Evolutionary conservation across 2,329 filamentous ascomycete species (phyloP), one percentile per base, ranked within the genome.

Genomic region (Fusarium irregulare): DNA sequence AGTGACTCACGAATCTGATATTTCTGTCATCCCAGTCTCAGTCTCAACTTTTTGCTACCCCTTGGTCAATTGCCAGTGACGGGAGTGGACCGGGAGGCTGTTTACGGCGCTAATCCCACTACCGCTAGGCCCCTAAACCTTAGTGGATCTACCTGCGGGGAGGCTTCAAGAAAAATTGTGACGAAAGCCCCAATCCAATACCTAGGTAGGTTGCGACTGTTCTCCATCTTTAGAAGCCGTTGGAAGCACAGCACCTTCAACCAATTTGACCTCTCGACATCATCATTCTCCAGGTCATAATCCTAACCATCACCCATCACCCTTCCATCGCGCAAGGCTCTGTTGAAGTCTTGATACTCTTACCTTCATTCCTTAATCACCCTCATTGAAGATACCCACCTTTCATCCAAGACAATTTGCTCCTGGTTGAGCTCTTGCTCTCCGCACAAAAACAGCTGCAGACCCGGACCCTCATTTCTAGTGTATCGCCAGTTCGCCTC

Each of bases 111-210:
- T 70, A 70, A 66, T 30, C 68, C 60, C 56, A 60, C 54, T 73
- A 50, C 42, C 41, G 58, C 58, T 50, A 60, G 30, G 37, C 46
- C 48, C 48, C 56, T 67, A 56, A 62, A 62, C 42, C 47, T 64
- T 70, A 72, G 71, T 63, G 66, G 58, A 70, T 27, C 47, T 62
- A 54, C 60, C 45, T 66, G 72, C 72, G 73, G 73, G 70, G 71
- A 66, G 64, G 59, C 71, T 70, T 75, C 49, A 72, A 75, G 71
- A 75, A 74, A 77, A 77, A 76, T 73, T 77, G 75, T 75, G 75
- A 77, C 74, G 75, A 73, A 68, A 66, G 68, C 69, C 69, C 72
- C 70, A 42, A 71, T 73, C 72, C 70, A 42, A 71, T 73, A 73
- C 62, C 64, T n/a, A n/a, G n/a, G n/a, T n/a, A n/a, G n/a, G n/a